phyloP scores from a whole-genome alignment of 306 rosid genomes.

The Prosopis cineraria region DNA sequence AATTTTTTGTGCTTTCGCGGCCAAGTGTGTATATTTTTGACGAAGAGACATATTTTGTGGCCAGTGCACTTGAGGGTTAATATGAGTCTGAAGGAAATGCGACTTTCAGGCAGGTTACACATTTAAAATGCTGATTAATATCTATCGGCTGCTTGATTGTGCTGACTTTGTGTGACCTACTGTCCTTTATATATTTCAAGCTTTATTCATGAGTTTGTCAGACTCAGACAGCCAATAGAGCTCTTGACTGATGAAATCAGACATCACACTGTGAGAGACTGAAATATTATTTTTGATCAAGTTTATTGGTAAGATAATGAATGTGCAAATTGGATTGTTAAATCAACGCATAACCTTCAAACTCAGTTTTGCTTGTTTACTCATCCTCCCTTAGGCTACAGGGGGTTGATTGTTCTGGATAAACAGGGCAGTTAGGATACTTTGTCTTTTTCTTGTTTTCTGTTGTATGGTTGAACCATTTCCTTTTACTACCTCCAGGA shows the following conservation, averaged over 20 bases:
- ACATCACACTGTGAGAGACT: neutral
- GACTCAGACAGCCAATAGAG: neutral
- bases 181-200: neutral
- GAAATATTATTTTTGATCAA: neutral
- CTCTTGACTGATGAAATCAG: neutral
- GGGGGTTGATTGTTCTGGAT: neutral
- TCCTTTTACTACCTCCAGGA: neutral
- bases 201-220: neutral
- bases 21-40: neutral
- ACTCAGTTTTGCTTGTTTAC: neutral
- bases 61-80: neutral
- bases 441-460: too few relatives aligned
- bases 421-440: neutral
- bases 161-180: neutral
- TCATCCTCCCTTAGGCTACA: neutral
- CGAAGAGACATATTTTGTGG: conserved; percentile 2
- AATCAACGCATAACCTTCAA: neutral
- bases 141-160: neutral
- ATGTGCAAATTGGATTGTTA: neutral
- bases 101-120: neutral
- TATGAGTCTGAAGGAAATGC: neutral
- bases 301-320: neutral
- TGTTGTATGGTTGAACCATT: neutral
- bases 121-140: neutral
- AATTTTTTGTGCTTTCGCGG: conserved; percentile 5